A percentile compares a stretch with the other conserved stretches of the same genome.
phyloP scores from a whole-genome alignment of 1,139 yeast genomes.

The Taphrina sp. region DNA sequence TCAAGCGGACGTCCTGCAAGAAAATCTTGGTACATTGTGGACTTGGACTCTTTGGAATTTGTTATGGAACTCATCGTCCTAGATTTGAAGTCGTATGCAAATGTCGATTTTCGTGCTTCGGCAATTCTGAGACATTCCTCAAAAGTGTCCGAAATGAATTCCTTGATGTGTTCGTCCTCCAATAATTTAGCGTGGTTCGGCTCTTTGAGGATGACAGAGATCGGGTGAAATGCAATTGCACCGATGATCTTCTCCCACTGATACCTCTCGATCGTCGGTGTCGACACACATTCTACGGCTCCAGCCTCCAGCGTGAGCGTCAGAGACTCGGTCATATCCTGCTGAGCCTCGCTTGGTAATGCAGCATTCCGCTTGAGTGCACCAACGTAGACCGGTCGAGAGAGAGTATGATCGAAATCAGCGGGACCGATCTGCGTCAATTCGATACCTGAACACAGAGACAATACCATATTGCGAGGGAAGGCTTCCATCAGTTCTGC shows the following conservation, averaged over 20 bases:
- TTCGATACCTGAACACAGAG: conserved; percentile 42
- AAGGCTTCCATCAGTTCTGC: conserved; percentile 56
- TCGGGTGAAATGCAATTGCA: conserved; percentile 38
- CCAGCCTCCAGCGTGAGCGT: conserved; percentile 40
- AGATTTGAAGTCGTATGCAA: conserved; percentile 32
- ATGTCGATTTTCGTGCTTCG: conserved; percentile 35
- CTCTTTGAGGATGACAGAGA: conserved; percentile 38
- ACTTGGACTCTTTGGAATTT: conserved; percentile 51
- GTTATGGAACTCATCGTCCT: conserved; percentile 31
- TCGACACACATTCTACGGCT: conserved; percentile 36
- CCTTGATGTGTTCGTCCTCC: conserved; percentile 32
- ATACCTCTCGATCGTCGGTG: conserved; percentile 37
- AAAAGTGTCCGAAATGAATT: conserved; percentile 33
- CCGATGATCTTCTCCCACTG: conserved; percentile 39
- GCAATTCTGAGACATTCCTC: conserved; percentile 37
- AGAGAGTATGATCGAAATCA: conserved; percentile 38
- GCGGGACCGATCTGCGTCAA: conserved; percentile 39
- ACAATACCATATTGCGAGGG: conserved; percentile 59
- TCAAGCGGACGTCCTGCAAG: conserved; percentile 67
- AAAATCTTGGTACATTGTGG: conserved; percentile 63
- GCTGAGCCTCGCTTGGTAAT: conserved; percentile 36
- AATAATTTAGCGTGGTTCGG: conserved; percentile 37
- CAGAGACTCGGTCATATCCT: conserved; percentile 39
- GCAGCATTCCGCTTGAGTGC: conserved; percentile 21
- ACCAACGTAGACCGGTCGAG: conserved; percentile 37